These are phyloP conservation scores for Talaromyces pinophilus DNA, from an alignment of 2,329 filamentous ascomycete genomes.

Conservation along the genomic window DNA sequence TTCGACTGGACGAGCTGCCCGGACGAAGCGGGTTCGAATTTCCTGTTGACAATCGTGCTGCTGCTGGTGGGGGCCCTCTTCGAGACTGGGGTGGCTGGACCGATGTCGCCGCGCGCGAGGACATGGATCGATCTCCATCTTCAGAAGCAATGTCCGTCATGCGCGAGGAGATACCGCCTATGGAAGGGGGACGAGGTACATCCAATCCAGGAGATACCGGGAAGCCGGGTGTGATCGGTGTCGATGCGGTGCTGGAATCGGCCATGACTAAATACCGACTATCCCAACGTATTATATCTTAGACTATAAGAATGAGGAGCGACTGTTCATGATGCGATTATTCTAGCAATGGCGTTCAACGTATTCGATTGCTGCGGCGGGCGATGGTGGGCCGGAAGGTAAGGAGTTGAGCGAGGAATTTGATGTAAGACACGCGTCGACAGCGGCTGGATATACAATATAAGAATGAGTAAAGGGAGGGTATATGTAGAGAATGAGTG, in stretches of 20 bases:
- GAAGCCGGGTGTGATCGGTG: constrained; percentile 16
- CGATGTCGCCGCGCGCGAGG: constrained; percentile 42
- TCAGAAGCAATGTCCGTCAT: constrained; percentile 65
- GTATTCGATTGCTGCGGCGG: background rate
- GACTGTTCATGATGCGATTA: constrained; percentile 13
- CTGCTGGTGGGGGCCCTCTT: constrained; percentile 50
- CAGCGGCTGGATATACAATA: background rate
- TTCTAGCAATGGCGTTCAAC: background rate
- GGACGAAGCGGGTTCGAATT: constrained; percentile 52
- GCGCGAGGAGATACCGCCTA: constrained; percentile 63
- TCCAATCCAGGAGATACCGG: constrained; percentile 48
- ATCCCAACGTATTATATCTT: background rate
- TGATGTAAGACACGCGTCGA: background rate
- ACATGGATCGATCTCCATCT: constrained; percentile 49
- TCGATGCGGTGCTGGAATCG: constrained; percentile 21
- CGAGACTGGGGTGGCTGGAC: constrained; percentile 60
- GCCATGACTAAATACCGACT: constrained; percentile 12
- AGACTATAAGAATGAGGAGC: constrained; percentile 8
- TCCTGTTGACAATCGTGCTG: constrained; percentile 40
- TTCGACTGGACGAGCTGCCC: constrained; percentile 48
- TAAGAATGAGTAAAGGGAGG: constrained; percentile 9
- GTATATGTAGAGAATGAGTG: constrained; percentile 11
- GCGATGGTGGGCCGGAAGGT: constrained; percentile 8
- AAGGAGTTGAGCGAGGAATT: constrained; percentile 15
- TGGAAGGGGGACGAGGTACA: constrained; percentile 49